phyloP scores from a whole-genome alignment of 1,284 basidiomycete genomes.

The Puccinia hordei region DNA sequence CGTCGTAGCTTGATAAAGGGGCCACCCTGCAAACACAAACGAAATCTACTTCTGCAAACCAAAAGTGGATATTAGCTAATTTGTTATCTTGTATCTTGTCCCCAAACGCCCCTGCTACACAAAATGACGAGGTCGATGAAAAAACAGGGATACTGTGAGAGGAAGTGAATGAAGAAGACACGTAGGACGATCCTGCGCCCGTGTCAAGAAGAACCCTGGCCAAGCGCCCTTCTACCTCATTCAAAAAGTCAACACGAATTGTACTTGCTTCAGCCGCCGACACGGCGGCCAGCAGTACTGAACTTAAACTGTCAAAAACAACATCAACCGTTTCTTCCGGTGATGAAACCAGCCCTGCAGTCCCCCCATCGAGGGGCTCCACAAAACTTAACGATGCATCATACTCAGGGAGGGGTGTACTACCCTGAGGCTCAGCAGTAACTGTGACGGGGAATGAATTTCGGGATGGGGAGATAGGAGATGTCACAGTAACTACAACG shows the following conservation, averaged over 20 bases:
- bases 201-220: slow-evolving; percentile 9
- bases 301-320: no score
- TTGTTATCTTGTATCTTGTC: neutral
- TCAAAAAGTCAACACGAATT: neutral
- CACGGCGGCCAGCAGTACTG: neutral
- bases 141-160: neutral
- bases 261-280: neutral
- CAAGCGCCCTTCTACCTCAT: neutral
- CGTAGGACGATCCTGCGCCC: neutral
- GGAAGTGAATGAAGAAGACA: neutral
- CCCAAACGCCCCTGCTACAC: neutral
- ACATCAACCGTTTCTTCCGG: no score
- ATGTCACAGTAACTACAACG: no score
- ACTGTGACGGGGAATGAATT: no score
- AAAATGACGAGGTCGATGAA: neutral
- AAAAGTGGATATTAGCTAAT: neutral
- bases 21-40: neutral
- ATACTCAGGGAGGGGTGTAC: no score
- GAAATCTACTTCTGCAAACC: neutral
- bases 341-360: no score
- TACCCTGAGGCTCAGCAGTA: no score
- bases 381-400: no score
- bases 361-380: no score
- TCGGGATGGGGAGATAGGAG: no score
- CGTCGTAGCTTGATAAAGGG: neutral